Percentiles rank a stretch among this genome's conserved stretches.
Conservation (phyloP, 257 asterid species). For the Fraxinus pennsylvanica region DNA sequence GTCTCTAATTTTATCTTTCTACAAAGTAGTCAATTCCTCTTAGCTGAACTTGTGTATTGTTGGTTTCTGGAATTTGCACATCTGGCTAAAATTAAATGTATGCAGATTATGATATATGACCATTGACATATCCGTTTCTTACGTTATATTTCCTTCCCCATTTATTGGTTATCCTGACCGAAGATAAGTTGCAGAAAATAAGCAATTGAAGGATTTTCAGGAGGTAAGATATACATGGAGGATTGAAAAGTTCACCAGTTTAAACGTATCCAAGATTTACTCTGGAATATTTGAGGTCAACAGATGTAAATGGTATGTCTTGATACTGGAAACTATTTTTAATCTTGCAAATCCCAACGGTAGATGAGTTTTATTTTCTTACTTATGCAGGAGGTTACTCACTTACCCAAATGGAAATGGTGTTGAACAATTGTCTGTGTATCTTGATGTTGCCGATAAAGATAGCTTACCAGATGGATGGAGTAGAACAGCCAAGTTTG, state of each 20-base stretch:
- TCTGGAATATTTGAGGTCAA: background rate
- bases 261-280: background rate
- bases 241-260: background rate
- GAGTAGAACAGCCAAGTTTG: background rate
- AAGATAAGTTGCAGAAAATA: background rate
- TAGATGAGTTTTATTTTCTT: background rate
- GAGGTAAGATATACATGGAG: background rate
- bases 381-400: background rate
- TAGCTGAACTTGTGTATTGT: background rate
- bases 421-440: background rate
- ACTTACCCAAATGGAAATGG: background rate
- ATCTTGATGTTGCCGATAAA: background rate
- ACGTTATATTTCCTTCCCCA: background rate
- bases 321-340: background rate
- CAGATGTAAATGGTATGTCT: background rate
- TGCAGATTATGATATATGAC: background rate
- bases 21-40: background rate
- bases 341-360: background rate
- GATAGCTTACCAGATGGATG: background rate
- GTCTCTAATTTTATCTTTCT: background rate
- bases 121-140: background rate
- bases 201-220: background rate
- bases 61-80: background rate
- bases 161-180: background rate
- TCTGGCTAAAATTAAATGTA: background rate